A percentile compares a stretch with the other conserved stretches of the same genome.
These are phyloP conservation scores for Eucalyptus pumila DNA, from an alignment of 345 rosid genomes.

Conservation along the genomic window DNA sequence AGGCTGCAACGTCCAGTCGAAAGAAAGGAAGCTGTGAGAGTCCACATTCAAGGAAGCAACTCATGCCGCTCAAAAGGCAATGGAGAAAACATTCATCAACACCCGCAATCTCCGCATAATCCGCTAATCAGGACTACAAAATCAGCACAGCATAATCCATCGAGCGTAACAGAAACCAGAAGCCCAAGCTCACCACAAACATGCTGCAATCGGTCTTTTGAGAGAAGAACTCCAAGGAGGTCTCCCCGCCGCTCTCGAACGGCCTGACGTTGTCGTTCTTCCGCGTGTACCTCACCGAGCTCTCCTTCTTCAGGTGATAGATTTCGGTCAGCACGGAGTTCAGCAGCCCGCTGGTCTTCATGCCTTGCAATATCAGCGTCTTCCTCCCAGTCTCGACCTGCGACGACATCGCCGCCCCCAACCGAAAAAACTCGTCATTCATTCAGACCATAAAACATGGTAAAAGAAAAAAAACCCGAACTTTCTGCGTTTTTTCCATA, in stretches of 20 bases:
- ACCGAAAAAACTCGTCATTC: not conserved
- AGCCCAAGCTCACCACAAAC: conserved; percentile 51
- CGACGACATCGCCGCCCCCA: not conserved
- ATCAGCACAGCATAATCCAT: not conserved
- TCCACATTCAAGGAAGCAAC: not conserved
- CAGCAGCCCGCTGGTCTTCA: conserved; percentile 62
- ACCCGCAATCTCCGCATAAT: not conserved
- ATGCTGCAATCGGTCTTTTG: conserved; percentile 86
- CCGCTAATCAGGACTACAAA: not conserved
- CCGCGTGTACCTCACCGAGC: conserved; percentile 60
- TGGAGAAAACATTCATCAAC: not conserved
- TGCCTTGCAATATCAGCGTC: conserved; percentile 88
- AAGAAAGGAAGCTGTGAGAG: not conserved
- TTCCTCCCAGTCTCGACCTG: conserved; percentile 94
- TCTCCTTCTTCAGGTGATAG: conserved; percentile 64
- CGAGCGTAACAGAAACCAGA: not conserved
- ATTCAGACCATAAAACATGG: not conserved
- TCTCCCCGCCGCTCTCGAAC: conserved; percentile 88
- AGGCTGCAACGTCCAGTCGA: not conserved
- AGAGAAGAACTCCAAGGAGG: conserved; percentile 89
- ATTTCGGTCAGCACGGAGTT: conserved; percentile 60
- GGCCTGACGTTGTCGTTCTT: conserved; percentile 92
- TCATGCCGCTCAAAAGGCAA: not conserved
- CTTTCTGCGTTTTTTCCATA: not conserved
- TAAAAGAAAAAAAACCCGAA: not conserved